Conservation (phyloP, 1,284 basidiomycete genomes). For the Malassezia equina region DNA sequence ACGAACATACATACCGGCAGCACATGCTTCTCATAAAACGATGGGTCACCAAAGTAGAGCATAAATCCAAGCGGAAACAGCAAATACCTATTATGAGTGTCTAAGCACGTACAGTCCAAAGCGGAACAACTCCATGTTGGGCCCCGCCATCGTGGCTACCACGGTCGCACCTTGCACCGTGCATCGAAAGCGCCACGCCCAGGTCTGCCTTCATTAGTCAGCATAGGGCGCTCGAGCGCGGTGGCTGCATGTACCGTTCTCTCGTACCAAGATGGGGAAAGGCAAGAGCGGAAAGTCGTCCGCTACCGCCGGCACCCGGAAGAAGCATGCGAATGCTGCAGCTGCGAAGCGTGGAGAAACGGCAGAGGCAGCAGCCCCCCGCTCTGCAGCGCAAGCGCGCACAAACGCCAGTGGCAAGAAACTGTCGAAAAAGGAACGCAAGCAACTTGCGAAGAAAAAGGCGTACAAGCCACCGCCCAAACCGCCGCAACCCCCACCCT, state of each 20-base stretch:
- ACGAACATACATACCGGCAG: constrained; percentile 8
- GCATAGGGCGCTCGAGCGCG: not conserved
- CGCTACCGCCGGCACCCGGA: constrained; percentile 42
- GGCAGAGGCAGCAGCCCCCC: constrained; percentile 17
- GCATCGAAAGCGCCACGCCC: not conserved
- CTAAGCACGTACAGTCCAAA: constrained; percentile 9
- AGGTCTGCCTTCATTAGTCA: not conserved
- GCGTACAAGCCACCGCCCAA: constrained; percentile 42
- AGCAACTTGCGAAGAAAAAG: constrained; percentile 37
- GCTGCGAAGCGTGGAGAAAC: constrained; percentile 29
- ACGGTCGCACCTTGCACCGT: not conserved
- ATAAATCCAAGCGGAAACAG: constrained; percentile 15
- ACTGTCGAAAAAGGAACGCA: constrained; percentile 32
- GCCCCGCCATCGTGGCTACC: constrained; percentile 10
- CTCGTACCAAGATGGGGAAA: constrained; percentile 6
- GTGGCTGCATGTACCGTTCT: not conserved
- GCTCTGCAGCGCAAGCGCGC: constrained; percentile 14
- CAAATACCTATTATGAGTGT: constrained; percentile 3
- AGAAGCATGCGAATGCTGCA: constrained; percentile 43
- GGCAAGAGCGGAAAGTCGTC: constrained; percentile 40
- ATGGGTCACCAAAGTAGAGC: constrained; percentile 18
- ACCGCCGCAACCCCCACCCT: constrained; percentile 69
- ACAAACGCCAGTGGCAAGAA: constrained; percentile 31
- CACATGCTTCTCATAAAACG: constrained; percentile 16
- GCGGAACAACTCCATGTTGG: constrained; percentile 15